These are phyloP conservation scores for Globisporangium polare DNA, from an alignment of 352 stramenopile genomes.

Conservation along the genomic window DNA sequence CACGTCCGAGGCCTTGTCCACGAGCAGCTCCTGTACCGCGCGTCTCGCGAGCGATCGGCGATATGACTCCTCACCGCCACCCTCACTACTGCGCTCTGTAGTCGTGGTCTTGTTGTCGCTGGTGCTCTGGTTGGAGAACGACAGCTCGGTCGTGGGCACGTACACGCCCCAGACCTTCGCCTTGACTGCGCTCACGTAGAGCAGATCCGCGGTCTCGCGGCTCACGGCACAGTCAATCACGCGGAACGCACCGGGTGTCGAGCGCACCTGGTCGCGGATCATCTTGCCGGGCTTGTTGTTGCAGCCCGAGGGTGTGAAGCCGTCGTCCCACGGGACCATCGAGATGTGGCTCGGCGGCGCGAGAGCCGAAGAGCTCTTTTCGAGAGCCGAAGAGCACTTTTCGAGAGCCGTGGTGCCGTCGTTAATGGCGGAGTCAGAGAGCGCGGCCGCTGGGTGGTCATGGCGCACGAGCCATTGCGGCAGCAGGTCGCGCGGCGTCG, in stretches of 20 bases:
- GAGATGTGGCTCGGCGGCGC: conserved; percentile 7
- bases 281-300: conserved; percentile 35
- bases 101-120: background rate
- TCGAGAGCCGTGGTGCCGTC: background rate
- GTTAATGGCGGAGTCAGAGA: background rate
- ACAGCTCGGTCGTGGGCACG: conserved; percentile 30
- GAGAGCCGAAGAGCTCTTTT: background rate
- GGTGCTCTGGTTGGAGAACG: conserved; percentile 6
- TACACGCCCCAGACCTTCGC: conserved; percentile 70
- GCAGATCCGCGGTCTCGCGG: conserved; percentile 33
- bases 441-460: background rate
- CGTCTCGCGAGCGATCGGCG: conserved; percentile 36
- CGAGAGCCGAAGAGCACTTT: background rate
- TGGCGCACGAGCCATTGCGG: conserved; percentile 13
- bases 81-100: background rate
- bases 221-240: conserved; percentile 49
- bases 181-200: conserved; percentile 56
- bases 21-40: conserved; percentile 57
- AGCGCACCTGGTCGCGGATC: conserved; percentile 37
- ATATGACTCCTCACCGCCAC: conserved; percentile 25
- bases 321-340: conserved; percentile 45
- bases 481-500: conserved; percentile 4
- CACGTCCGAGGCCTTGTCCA: conserved; percentile 16
- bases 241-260: conserved; percentile 24
- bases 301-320: conserved; percentile 61